Evolutionary conservation across 805 yeast species (phyloP).

Genomic region (Myxozyma neotropica): DNA sequence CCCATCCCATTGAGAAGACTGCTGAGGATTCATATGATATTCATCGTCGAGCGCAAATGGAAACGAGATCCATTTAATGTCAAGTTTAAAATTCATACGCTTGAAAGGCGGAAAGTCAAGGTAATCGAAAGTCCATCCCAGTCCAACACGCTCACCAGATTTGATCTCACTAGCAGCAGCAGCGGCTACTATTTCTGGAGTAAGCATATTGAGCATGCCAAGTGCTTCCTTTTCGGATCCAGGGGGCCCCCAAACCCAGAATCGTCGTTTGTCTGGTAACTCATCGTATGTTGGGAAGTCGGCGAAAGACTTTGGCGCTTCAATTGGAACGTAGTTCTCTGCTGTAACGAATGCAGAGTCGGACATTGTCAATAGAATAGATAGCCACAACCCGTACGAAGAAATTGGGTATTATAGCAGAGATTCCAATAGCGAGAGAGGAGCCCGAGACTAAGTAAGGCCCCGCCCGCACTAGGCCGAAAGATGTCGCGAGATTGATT

Average conservation of each 20-base stretch:
- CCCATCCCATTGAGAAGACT: slow-evolving; percentile 44
- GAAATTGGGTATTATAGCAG: no score
- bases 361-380: neutral
- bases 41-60: slow-evolving; percentile 40
- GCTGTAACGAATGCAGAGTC: slow-evolving; percentile 3
- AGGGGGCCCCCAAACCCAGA: slow-evolving; percentile 40
- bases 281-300: slow-evolving; percentile 37
- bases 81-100: slow-evolving; percentile 24
- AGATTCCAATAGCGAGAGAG: no score
- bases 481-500: no score
- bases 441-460: no score
- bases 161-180: slow-evolving; percentile 34
- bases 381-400: no score
- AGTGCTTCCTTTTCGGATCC: slow-evolving; percentile 39
- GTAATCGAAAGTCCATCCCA: slow-evolving; percentile 35
- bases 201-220: slow-evolving; percentile 38
- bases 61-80: slow-evolving; percentile 12
- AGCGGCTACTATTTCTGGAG: slow-evolving; percentile 35
- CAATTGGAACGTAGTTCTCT: slow-evolving; percentile 11
- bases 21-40: slow-evolving; percentile 40
- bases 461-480: no score
- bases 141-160: slow-evolving; percentile 35
- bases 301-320: slow-evolving; percentile 19
- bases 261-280: slow-evolving; percentile 36
- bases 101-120: slow-evolving; percentile 34